Percentiles rank a stretch among this genome's conserved stretches.
Evolutionary conservation across 495 filamentous ascomycete species (phyloP).

Genomic region (Penicillium macrosclerotiorum): DNA sequence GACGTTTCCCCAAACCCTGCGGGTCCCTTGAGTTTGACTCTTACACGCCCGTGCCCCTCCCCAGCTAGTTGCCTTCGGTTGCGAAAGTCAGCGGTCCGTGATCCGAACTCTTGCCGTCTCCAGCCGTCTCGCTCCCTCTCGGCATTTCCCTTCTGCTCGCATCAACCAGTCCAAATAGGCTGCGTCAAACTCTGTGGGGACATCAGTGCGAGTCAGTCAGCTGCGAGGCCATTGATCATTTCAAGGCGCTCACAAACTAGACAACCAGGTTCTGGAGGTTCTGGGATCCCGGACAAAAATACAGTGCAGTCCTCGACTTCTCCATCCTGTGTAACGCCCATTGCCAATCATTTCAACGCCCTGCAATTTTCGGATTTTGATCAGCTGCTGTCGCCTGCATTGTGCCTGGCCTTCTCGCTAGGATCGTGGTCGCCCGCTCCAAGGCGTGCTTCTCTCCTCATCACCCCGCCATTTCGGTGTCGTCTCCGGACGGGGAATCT

Average conservation of each 20-base stretch:
- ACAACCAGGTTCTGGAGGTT: too few species aligned
- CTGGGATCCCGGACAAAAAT: neutral
- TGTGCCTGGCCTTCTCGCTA: constrained; percentile 11
- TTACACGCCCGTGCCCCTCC: too few species aligned
- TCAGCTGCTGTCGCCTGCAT: constrained; percentile 5
- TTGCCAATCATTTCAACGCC: constrained; percentile 14
- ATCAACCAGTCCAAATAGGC: constrained; percentile 13
- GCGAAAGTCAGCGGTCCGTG: too few species aligned
- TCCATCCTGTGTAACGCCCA: constrained; percentile 8
- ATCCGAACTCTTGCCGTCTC: constrained; percentile 12
- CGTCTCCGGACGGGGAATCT: constrained; percentile 1
- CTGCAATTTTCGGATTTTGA: constrained; percentile 7
- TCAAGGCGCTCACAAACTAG: neutral
- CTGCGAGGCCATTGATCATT: constrained; percentile 7
- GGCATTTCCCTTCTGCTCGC: constrained; percentile 16
- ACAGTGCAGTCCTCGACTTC: neutral
- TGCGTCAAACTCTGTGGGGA: constrained; percentile 15
- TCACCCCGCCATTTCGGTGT: constrained; percentile 6
- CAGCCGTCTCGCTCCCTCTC: constrained; percentile 11
- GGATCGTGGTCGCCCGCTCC: neutral
- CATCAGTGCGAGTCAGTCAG: constrained; percentile 12
- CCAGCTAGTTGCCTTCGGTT: too few species aligned
- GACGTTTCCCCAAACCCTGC: too few species aligned
- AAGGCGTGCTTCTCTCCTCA: neutral
- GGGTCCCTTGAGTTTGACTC: too few species aligned